phyloP scores from a whole-genome alignment of 345 rosid genomes.

The Linum lewisii region DNA sequence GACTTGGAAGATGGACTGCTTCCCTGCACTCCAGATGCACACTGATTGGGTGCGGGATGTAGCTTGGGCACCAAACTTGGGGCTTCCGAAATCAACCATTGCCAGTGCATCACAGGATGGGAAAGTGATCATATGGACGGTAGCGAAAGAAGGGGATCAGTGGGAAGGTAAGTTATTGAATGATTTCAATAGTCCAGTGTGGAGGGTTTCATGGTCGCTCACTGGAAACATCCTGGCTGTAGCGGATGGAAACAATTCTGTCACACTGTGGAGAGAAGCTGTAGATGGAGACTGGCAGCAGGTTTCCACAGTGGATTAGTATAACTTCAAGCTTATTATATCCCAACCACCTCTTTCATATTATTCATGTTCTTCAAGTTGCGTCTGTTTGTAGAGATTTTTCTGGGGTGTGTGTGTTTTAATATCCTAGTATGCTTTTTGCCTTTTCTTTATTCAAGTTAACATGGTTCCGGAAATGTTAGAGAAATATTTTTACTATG shows the following conservation, averaged over 20 bases:
- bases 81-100: slow-evolving; percentile 18
- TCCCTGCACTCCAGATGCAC: slow-evolving; percentile 22
- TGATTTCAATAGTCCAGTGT: slow-evolving; percentile 17
- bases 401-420: too few relatives aligned
- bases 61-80: slow-evolving; percentile 20
- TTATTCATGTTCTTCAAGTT: too few relatives aligned
- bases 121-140: slow-evolving; percentile 17
- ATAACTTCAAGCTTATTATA: too few relatives aligned
- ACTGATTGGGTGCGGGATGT: slow-evolving; percentile 20
- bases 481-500: too few relatives aligned
- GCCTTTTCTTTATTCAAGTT: too few relatives aligned
- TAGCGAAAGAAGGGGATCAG: slow-evolving; percentile 16
- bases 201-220: slow-evolving; percentile 20
- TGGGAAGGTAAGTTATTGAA: slow-evolving; percentile 17
- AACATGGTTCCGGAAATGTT: too few relatives aligned
- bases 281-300: slow-evolving; percentile 23
- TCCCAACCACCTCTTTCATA: too few relatives aligned
- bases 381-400: too few relatives aligned
- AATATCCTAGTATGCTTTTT: too few relatives aligned
- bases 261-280: slow-evolving; percentile 19
- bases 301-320: slow-evolving; percentile 15
- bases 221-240: slow-evolving; percentile 20
- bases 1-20: slow-evolving; percentile 18
- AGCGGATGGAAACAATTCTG: slow-evolving; percentile 17
- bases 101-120: slow-evolving; percentile 23